Percentiles rank a stretch among this genome's conserved stretches.
Evolutionary conservation across 2,329 filamentous ascomycete genomes (phyloP).

Genomic region (Fusarium zealandicum): DNA sequence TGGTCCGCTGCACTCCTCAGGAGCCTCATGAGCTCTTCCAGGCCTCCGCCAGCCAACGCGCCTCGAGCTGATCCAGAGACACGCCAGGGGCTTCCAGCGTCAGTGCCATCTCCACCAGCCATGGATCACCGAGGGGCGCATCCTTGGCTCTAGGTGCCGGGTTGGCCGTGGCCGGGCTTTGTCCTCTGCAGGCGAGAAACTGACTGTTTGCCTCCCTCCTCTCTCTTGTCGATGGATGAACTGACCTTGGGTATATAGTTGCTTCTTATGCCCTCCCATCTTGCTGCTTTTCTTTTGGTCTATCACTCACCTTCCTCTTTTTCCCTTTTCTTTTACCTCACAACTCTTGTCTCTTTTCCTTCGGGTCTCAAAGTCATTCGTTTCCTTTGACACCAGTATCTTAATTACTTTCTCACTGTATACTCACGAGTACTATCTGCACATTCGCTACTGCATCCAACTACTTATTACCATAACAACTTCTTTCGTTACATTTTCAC

Average conservation of each 20-base stretch:
- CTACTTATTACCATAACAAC: constrained; percentile 27
- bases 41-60: constrained; percentile 23
- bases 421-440: constrained; percentile 27
- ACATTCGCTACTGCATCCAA: constrained; percentile 31
- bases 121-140: constrained; percentile 24
- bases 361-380: constrained; percentile 61
- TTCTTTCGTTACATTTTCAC: constrained; percentile 35
- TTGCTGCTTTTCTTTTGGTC: constrained; percentile 26
- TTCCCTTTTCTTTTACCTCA: constrained; percentile 37
- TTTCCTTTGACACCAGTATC: constrained; percentile 55
- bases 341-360: constrained; percentile 34
- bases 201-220: constrained; percentile 7
- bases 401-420: constrained; percentile 42
- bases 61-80: constrained; percentile 14
- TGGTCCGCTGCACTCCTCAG: constrained; percentile 29
- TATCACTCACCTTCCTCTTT: constrained; percentile 40
- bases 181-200: constrained; percentile 13
- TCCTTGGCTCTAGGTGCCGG: constrained; percentile 36
- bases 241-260: constrained; percentile 42
- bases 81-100: constrained; percentile 27
- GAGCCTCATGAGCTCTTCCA: constrained; percentile 14
- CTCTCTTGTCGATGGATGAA: constrained; percentile 9
- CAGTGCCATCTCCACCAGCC: constrained; percentile 30
- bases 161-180: constrained; percentile 28
- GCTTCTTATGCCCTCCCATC: constrained; percentile 34